Evolutionary conservation across 2,329 filamentous ascomycete species (phyloP).

Genomic region (Monascus ruber): DNA sequence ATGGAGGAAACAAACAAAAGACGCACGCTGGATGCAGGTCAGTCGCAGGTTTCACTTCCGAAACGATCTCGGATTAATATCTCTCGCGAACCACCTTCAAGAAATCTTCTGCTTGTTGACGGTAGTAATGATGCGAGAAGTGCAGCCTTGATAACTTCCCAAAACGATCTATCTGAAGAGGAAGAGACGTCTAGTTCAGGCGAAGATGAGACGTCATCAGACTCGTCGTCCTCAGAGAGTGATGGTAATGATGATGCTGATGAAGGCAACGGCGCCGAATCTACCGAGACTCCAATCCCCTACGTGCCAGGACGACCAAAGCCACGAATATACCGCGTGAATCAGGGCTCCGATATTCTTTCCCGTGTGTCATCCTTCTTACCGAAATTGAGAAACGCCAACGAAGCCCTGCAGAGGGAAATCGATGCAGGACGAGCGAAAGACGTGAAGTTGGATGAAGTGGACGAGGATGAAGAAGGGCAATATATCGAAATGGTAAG

Average conservation of each 20-base stretch:
- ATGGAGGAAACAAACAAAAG: not conserved
- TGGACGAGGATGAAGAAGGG: slow-evolving; percentile 19
- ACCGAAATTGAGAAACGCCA: slow-evolving; percentile 32
- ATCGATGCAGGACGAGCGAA: slow-evolving; percentile 22
- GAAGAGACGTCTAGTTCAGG: not conserved
- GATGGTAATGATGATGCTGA: not conserved
- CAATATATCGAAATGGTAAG: slow-evolving; percentile 35
- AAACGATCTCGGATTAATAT: not conserved
- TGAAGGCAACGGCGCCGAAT: slow-evolving; percentile 1
- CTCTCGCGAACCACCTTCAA: not conserved
- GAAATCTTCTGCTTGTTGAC: not conserved
- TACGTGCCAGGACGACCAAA: slow-evolving; percentile 20
- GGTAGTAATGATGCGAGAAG: not conserved
- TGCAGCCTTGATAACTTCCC: not conserved
- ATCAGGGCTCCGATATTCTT: slow-evolving; percentile 18
- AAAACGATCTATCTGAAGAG: not conserved
- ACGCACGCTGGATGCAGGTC: not conserved
- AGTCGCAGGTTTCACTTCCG: not conserved
- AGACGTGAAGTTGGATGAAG: slow-evolving; percentile 24
- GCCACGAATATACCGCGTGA: slow-evolving; percentile 20
- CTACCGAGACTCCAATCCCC: slow-evolving; percentile 10
- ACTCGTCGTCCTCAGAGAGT: not conserved
- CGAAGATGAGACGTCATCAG: not conserved
- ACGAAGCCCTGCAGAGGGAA: slow-evolving; percentile 29
- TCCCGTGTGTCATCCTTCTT: slow-evolving; percentile 30